Base-by-base conservation (phyloP, 139 green algal species). In the Marvania coccoides region DNA sequence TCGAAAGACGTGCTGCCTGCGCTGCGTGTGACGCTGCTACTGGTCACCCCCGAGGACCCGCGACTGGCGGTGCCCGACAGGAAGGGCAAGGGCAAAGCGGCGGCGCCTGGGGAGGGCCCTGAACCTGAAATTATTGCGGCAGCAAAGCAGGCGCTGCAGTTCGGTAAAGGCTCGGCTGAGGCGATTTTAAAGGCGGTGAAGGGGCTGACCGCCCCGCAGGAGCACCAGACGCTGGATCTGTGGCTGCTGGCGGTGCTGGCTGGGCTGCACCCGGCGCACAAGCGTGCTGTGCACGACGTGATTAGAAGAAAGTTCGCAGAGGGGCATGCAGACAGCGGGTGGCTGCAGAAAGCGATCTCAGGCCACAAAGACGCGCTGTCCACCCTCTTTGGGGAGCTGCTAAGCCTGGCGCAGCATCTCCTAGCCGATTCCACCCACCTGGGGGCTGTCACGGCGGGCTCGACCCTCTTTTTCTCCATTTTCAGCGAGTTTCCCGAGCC, bases 241-340 rank as follows among this genome's bases (percentile, higher is more conserved):
- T 80, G 73, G 73, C 45, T 76, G 35, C 70, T 80, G 34, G 28
- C 73, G 35, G 37, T 64, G 37, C 12, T 77, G 36, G 37, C 31
- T 70, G 37, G 66, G 47, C 8, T 39, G 38, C 1, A 40, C 60
- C 31, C 35, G 58, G 28, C 60, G 37, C 37, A 48, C 30, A 66
- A 63, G 33, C 37, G 38, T 26, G 63, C 57, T 19, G 72, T 70
- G 63, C 40, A 79, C 33, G n/a, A 10, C 29, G 15, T 68, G 24
- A 38, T 79, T 45, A 68, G 47, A 39, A 55, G 47, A 10, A 79
- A 77, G 37, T 73, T 79, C 40, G 57, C 61, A 28, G 63, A 74
- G 31, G 67, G 67, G 7, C 56, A 63, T 30, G 59, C 56, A 24
- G 23, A 68, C 26, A 28, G 30, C 12, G 23, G 19, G 2, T 70